Base-by-base conservation (phyloP, 768 basidiomycete genomes). In the Amanita phalloides region DNA sequence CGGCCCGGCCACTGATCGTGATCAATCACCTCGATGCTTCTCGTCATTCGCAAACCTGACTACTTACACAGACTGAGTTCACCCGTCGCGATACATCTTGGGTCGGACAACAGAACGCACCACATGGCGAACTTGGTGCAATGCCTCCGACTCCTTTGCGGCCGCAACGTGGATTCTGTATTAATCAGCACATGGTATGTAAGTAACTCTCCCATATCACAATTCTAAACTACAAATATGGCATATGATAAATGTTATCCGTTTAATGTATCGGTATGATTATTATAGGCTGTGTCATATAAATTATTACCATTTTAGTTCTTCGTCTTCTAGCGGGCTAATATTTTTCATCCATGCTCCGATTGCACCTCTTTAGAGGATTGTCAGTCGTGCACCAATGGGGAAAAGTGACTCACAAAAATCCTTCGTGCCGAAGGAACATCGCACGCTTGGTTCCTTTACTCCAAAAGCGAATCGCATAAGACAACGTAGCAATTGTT, bases 321-420 rank as follows among this genome's bases (percentile, higher is more conserved):
- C 51, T 13, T 41, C 44, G 38, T 62, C 60, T 48, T 64, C 66
- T 47, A 70, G 69, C 32, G 76, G 68, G 50, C 82, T 86, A 55
- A 98, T 91, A 65, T 95, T 96, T 72, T 90, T 91, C 64, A 99
- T 86, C 95, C 95, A 99, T 43, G 96, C 96, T 4, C 95, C 95
- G 54, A 97, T 89, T 4, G 91, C 77, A 45, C 95, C 95, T 54
- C 92, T 93, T 3, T 59, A 53, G 55, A 42, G 13, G 42, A 55
- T 38, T 50, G 53, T 61, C 47, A 60, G 37, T 54, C 46, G 48
- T 48, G 32, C 21, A 52, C 38, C 48, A 52, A 42, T 48, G 54
- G 37, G 48, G 41, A 54, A 37, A 41, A 48, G 46, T 25, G 41
- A 82, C 89, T 71, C 67, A 94, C 89, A 97, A 68, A 74, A 97